A percentile compares a stretch with the other conserved stretches of the same genome.
Evolutionary conservation across 2,329 filamentous ascomycete species (phyloP).

Genomic region (Cladobotryum mycophilum): DNA sequence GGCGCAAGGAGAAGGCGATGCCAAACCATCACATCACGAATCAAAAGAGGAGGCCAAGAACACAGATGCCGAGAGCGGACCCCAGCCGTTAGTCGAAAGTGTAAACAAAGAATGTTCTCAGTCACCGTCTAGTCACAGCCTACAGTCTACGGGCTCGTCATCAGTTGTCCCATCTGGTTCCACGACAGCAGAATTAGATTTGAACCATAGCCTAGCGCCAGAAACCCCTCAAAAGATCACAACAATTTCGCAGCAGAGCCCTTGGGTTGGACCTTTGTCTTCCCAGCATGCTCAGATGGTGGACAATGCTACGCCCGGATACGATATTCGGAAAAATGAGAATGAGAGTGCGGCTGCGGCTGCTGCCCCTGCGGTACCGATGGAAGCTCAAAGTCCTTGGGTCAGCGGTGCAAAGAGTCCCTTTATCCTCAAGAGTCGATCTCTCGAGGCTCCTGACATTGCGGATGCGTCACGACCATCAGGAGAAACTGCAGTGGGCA

Average conservation of each 20-base stretch:
- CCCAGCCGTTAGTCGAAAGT: too few species aligned
- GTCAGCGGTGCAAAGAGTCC: background rate
- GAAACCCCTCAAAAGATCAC: background rate
- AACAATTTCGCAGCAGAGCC: background rate
- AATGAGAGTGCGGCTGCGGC: background rate
- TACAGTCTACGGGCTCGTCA: background rate
- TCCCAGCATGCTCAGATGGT: background rate
- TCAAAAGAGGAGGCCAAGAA: background rate
- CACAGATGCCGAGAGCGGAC: background rate
- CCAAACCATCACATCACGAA: too few species aligned
- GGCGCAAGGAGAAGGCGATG: too few species aligned
- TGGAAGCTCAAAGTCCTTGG: conserved; percentile 19
- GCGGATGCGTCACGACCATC: too few species aligned
- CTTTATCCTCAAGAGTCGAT: background rate
- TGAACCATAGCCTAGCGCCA: background rate
- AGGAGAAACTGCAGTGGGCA: background rate
- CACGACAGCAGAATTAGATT: background rate
- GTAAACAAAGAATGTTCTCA: too few species aligned
- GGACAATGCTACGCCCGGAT: background rate
- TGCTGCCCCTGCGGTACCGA: background rate
- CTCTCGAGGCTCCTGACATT: background rate
- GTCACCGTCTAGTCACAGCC: too few species aligned
- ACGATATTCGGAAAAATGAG: background rate
- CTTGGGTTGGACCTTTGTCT: background rate
- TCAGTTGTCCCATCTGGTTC: background rate